phyloP scores from a whole-genome alignment of 805 yeast species.

The Candida rishiriensis region DNA sequence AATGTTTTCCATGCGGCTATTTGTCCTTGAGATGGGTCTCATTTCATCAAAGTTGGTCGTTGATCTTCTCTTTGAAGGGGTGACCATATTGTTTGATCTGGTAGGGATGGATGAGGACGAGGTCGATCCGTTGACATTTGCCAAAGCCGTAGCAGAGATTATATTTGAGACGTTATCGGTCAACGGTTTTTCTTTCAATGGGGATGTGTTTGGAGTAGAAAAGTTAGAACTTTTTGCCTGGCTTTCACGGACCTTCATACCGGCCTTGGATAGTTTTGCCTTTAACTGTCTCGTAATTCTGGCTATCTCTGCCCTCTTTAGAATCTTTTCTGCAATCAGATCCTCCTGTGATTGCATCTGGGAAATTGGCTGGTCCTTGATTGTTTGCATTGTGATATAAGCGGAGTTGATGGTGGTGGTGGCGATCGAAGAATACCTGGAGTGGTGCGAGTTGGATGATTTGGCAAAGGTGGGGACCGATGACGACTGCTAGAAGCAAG shows the following conservation, averaged over 20 bases:
- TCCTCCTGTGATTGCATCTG: slow-evolving; percentile 27
- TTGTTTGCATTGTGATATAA: no score
- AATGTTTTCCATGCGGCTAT: slow-evolving; percentile 2
- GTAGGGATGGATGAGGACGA: neutral
- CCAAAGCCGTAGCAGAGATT: slow-evolving; percentile 16
- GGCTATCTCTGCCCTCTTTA: slow-evolving; percentile 43
- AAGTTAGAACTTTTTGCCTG: slow-evolving; percentile 15
- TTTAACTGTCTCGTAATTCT: slow-evolving; percentile 41
- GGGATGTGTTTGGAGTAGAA: slow-evolving; percentile 13
- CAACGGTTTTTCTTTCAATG: slow-evolving; percentile 2
- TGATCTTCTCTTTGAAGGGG: slow-evolving; percentile 28
- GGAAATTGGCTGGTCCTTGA: no score
- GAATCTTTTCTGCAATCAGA: slow-evolving; percentile 38
- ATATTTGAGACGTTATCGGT: slow-evolving; percentile 10
- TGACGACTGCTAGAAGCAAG: no score
- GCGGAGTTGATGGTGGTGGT: no score
- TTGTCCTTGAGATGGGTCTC: slow-evolving; percentile 6
- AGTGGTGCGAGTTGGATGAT: no score
- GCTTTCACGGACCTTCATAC: slow-evolving; percentile 32
- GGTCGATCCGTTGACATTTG: slow-evolving; percentile 12
- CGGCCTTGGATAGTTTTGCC: slow-evolving; percentile 38
- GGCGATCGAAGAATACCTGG: no score
- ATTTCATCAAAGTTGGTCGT: slow-evolving; percentile 12
- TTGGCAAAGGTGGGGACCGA: no score
- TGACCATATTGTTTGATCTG: slow-evolving; percentile 10